Percentiles rank a stretch among this genome's conserved stretches.
These are phyloP conservation scores for Fusarium sp. DNA, from an alignment of 2,329 filamentous ascomycete genomes.

Conservation along the genomic window DNA sequence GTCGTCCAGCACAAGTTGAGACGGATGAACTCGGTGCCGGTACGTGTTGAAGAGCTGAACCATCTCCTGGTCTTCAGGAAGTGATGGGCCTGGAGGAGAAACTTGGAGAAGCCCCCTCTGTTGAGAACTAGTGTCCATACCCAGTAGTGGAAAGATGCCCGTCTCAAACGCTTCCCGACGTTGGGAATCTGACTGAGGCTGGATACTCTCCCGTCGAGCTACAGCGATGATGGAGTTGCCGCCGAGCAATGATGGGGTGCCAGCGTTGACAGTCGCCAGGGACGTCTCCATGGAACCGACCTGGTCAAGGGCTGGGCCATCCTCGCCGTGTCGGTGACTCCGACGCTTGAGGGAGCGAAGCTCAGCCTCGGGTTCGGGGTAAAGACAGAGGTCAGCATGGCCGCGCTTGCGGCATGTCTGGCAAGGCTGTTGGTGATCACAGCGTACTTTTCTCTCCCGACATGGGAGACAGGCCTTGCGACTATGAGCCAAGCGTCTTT, in stretches of 20 bases:
- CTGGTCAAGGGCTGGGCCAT: neutral
- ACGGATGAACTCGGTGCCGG: conserved; percentile 23
- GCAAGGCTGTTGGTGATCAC: conserved; percentile 24
- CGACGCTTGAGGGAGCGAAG: neutral
- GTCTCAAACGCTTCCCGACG: conserved; percentile 29
- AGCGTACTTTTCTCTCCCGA: conserved; percentile 28
- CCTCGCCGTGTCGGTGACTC: neutral
- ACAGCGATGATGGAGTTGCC: conserved; percentile 32
- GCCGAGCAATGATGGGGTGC: conserved; percentile 15
- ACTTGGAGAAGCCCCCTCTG: neutral
- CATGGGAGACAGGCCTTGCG: conserved; percentile 53
- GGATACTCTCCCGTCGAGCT: conserved; percentile 4
- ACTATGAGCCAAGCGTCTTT: conserved; percentile 44
- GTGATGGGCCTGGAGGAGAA: neutral
- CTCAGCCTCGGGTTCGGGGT: neutral
- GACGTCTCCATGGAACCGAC: neutral
- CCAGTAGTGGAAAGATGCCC: conserved; percentile 29
- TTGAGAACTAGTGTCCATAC: conserved; percentile 4
- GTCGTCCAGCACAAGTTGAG: conserved; percentile 25
- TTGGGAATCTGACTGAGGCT: conserved; percentile 10
- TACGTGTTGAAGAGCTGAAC: conserved; percentile 31
- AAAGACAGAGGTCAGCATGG: conserved; percentile 20
- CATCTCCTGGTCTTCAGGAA: conserved; percentile 21
- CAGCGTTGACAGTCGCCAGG: neutral
- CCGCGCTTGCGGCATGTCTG: conserved; percentile 28